Evolutionary conservation across 2,329 filamentous ascomycete genomes (phyloP).

Genomic region (Phyllosticta ampelicida): DNA sequence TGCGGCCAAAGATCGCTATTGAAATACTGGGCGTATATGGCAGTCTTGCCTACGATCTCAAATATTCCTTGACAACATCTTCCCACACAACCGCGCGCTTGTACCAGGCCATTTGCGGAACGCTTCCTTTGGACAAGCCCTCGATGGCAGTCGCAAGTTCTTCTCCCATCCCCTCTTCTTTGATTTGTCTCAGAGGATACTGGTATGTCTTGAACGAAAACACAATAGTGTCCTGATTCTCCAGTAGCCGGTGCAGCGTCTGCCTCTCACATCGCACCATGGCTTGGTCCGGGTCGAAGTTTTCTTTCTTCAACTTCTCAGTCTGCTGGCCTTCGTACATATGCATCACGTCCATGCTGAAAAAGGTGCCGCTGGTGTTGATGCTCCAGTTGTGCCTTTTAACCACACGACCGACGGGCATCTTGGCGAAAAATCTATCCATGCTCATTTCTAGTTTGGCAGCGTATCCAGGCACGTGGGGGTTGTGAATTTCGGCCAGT

Average conservation of each 20-base stretch:
- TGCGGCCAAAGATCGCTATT: no score
- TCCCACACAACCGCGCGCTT: slow-evolving; percentile 49
- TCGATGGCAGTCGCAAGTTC: slow-evolving; percentile 48
- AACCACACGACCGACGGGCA: slow-evolving; percentile 45
- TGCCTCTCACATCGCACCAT: slow-evolving; percentile 48
- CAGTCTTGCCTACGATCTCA: slow-evolving; percentile 17
- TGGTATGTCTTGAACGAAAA: slow-evolving; percentile 55
- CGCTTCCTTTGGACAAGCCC: slow-evolving; percentile 46
- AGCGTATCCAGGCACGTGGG: slow-evolving; percentile 45
- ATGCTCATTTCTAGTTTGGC: slow-evolving; percentile 48
- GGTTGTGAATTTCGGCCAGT: slow-evolving; percentile 46
- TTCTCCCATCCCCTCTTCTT: slow-evolving; percentile 45
- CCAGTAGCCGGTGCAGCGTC: slow-evolving; percentile 48
- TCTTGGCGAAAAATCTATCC: slow-evolving; percentile 49
- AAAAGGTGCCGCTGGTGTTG: slow-evolving; percentile 32
- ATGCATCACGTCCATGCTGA: slow-evolving; percentile 33
- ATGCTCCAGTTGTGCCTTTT: slow-evolving; percentile 46
- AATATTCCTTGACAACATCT: slow-evolving; percentile 41
- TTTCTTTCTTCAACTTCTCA: slow-evolving; percentile 10
- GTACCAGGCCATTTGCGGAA: slow-evolving; percentile 48
- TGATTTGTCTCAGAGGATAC: slow-evolving; percentile 45
- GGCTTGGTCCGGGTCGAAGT: slow-evolving; percentile 14
- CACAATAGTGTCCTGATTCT: slow-evolving; percentile 22
- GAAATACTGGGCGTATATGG: no score
- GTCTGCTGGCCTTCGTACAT: slow-evolving; percentile 27